Evolutionary conservation across 2,329 filamentous ascomycete species (phyloP), one percentile per base, ranked within the genome.

Genomic region (Stagonosporopsis vannaccii): DNA sequence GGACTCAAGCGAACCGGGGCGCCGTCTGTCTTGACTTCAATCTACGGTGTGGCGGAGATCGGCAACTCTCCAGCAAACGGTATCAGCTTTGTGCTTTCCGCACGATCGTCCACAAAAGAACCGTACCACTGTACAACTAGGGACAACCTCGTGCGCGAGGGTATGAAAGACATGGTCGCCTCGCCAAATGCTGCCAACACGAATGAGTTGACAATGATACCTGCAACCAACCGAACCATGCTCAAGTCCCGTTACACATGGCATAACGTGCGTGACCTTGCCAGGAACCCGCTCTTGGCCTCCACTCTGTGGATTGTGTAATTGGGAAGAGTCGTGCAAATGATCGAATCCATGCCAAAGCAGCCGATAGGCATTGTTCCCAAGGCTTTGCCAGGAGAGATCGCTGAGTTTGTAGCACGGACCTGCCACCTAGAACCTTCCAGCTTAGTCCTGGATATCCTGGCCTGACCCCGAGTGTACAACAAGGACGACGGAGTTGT

Each of bases 201-300:
- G 65, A 71, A 69, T 69, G 62, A 58, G 60, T 62, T 65, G 30
- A 52, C 33, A 68, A 59, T 66, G 43, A 66, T 64, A 62, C 52
- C 59, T 76, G 72, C 68, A 71, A 58, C 61, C 44, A 61, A 28
- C 73, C 72, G 70, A 47, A 54, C 8, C 30, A 43, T 44, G 65
- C 52, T 73, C 70, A 70, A 64, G 55, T 41, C 59, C 63, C 48
- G 61, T 61, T 55, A 41, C 53, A 63, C 50, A 56, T 49, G 40
- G 65, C 71, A 75, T 28, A 75, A 75, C 72, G 71, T 74, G 72
- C 68, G 56, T 55, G 35, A 47, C 54, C 52, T 50, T 52, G 57
- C 44, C 39, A 35, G 26, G 6, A 4, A 23, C 20, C 19, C 26
- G 25, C n/a, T 50, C 26, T 30, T 12, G 9, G 30, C 4, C 7